Base-by-base conservation (phyloP, 2,329 filamentous ascomycete genomes). In the Ceratocystis cubensis region DNA sequence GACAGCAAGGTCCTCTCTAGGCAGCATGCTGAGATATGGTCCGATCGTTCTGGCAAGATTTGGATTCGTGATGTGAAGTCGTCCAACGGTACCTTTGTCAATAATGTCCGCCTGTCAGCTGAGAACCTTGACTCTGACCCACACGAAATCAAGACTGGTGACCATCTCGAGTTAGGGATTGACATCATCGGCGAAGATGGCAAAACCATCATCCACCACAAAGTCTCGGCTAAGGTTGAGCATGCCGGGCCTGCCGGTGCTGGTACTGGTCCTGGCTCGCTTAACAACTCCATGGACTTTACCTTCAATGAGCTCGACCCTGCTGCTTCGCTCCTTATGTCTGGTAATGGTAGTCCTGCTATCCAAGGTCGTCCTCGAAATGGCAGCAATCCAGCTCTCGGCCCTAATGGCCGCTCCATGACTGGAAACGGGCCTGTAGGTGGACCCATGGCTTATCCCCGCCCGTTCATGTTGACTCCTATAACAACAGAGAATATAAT, bases 151-250 rank as follows among this genome's bases (percentile, higher is more conserved):
- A 88, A 92, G 72, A 91, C 93, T 68, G 87, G 91, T 70, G 94
- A 99, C 73, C 90, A 94, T 69, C 79, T 99, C 65, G 94, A 99
- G 74, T 82, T 99, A 45, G 94, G 94, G 66, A 99, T 99, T 72
- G 94, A 99, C 74, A 99, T 99, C 73, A 93, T 99, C 64, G 96
- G 91, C 75, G 94, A 99, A 75, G 94, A 99, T 74, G 93, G 97
- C 75, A 97, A 96, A 78, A 96, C 92, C 0, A 91, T 99, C 33
- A 92, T 99, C 15, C 94, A 99, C 74, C 94, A 97, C 78, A 99
- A 99, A 74, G 94, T 99, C 61, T 92, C 93, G 22, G 92, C 94
- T 66, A 95, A 95, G 74, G 91, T 99, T 66, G 94, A 99, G 75
- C 91, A 96, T 77, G 91, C 94, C 48, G 94, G 94, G 5, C 88